Percentiles rank a stretch among this genome's conserved stretches.
Evolutionary conservation across 1,139 yeast genomes (phyloP).

Genomic region (Arxiozyma heterogenica): DNA sequence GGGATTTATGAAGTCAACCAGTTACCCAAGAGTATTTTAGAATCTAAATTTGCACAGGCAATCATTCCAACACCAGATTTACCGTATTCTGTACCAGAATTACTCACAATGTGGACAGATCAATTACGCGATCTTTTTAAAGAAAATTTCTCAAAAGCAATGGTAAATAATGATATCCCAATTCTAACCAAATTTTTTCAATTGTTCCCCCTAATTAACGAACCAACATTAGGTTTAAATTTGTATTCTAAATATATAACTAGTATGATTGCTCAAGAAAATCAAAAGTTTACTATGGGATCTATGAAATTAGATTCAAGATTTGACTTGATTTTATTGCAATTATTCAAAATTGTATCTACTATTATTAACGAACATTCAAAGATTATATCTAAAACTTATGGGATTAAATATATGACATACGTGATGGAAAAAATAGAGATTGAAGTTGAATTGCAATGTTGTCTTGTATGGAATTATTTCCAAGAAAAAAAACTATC

Average conservation of each 20-base stretch:
- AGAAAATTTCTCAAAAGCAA: conserved; percentile 60
- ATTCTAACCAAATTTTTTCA: conserved; percentile 59
- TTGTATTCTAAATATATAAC: conserved; percentile 82
- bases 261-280: conserved; percentile 71
- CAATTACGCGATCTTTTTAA: conserved; percentile 51
- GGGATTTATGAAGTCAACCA: conserved; percentile 62
- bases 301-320: conserved; percentile 10
- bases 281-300: conserved; percentile 38
- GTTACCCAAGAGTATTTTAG: conserved; percentile 47
- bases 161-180: conserved; percentile 52
- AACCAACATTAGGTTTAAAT: conserved; percentile 61
- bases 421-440: conserved; percentile 67
- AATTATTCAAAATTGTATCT: conserved; percentile 77
- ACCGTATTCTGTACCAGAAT: conserved; percentile 67
- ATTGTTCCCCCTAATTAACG: conserved; percentile 77
- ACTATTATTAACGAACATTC: conserved; percentile 81
- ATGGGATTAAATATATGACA: conserved; percentile 57
- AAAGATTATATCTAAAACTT: conserved; percentile 61
- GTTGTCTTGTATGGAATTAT: conserved; percentile 79
- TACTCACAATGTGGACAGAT: conserved; percentile 50
- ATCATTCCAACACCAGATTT: conserved; percentile 87
- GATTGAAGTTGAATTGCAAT: conserved; percentile 82
- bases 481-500: conserved; percentile 33
- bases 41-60: conserved; percentile 66
- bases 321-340: conserved; percentile 43